Evolutionary conservation across 2,329 filamentous ascomycete species (phyloP).

Genomic region (Apiospora malaysiana): DNA sequence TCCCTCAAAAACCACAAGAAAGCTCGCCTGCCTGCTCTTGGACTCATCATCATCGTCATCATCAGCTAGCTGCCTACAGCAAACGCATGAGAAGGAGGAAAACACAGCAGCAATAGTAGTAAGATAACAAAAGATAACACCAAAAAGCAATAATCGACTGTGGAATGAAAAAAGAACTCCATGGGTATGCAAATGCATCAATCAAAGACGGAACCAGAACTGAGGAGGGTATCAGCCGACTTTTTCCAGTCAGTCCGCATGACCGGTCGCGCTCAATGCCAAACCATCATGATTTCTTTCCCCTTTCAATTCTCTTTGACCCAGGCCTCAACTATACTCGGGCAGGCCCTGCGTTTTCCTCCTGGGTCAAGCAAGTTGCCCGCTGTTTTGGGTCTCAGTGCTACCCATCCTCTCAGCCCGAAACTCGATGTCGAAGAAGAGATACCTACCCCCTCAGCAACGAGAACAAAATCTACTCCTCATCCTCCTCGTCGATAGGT

Average conservation of each 20-base stretch:
- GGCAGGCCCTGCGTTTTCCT: not conserved
- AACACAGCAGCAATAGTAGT: not conserved
- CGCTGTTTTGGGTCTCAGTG: not conserved
- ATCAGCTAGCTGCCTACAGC: conserved; percentile 10
- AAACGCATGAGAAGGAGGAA: not conserved
- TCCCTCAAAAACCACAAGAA: not conserved
- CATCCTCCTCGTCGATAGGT: conserved; percentile 72
- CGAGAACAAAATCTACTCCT: conserved; percentile 42
- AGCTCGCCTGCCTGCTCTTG: conserved; percentile 1
- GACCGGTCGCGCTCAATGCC: not conserved
- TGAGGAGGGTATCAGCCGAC: not conserved
- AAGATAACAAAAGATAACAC: not conserved
- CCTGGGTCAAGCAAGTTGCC: not conserved
- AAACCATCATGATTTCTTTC: not conserved
- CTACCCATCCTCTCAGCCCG: not conserved
- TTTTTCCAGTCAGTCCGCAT: not conserved
- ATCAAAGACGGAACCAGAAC: conserved; percentile 1
- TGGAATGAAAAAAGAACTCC: conserved; percentile 1
- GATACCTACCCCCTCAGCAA: not conserved
- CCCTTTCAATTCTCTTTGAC: not conserved
- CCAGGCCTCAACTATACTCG: not conserved
- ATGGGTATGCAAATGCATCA: conserved; percentile 15
- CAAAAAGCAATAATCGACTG: not conserved
- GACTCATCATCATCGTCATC: not conserved
- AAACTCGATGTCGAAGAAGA: not conserved